A percentile compares a stretch with the other conserved stretches of the same genome.
phyloP scores from a whole-genome alignment of 768 basidiomycete species.

The Calocybe gangraenosa region DNA sequence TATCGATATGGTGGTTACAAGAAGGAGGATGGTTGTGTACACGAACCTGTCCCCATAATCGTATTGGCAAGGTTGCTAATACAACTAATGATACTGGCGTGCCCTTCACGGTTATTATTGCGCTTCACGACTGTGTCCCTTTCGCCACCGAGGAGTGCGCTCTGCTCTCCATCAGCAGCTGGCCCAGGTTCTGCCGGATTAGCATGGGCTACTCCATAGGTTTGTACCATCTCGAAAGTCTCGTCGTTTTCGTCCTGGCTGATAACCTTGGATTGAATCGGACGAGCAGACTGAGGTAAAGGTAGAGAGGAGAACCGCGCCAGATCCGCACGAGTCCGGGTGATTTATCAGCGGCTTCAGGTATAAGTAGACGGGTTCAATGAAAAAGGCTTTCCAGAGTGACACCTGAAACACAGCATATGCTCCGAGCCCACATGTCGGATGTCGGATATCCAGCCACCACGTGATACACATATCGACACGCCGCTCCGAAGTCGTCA shows the following conservation, averaged over 20 bases:
- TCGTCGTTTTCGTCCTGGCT: slow-evolving; percentile 22
- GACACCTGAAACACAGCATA: too few relatives aligned
- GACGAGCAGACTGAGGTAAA: not conserved
- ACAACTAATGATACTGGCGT: slow-evolving; percentile 63
- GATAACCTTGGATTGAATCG: slow-evolving; percentile 1
- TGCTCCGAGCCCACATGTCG: too few relatives aligned
- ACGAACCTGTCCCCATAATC: slow-evolving; percentile 84
- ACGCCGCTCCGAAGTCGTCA: too few relatives aligned
- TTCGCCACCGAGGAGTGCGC: slow-evolving; percentile 55
- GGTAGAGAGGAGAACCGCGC: slow-evolving; percentile 14
- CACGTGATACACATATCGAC: too few relatives aligned
- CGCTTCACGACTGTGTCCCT: slow-evolving; percentile 19
- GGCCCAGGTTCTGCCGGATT: slow-evolving; percentile 27
- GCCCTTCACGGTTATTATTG: slow-evolving; percentile 45
- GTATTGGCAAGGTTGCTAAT: slow-evolving; percentile 85
- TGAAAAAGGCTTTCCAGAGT: too few relatives aligned
- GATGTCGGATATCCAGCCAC: too few relatives aligned
- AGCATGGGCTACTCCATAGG: slow-evolving; percentile 56
- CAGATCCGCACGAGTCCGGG: slow-evolving; percentile 18
- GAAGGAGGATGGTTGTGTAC: slow-evolving; percentile 5
- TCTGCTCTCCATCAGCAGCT: slow-evolving; percentile 40
- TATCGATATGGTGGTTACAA: not conserved
- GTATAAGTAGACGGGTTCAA: too few relatives aligned
- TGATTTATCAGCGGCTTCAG: slow-evolving; percentile 2
- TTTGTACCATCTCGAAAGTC: slow-evolving; percentile 61